Conservation (phyloP, 352 stramenopile species). For the Phytophthora idaei region DNA sequence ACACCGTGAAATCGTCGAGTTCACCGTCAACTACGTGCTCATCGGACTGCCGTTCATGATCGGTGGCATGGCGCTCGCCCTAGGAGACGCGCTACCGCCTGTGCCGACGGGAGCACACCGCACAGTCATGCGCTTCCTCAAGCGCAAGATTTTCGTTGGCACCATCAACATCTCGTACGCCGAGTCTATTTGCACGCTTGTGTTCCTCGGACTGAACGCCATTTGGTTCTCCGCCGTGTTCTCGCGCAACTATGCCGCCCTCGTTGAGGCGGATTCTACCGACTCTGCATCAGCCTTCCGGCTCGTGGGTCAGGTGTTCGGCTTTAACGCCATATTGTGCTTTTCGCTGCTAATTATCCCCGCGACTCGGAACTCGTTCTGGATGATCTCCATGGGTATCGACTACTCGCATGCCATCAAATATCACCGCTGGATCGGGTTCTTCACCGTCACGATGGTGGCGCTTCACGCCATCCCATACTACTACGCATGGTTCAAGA, state of each 20-base stretch:
- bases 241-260: constrained; percentile 59
- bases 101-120: constrained; percentile 74
- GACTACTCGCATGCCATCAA: constrained; percentile 89
- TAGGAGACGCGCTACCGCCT: constrained; percentile 70
- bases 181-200: constrained; percentile 66
- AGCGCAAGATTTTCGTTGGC: constrained; percentile 78
- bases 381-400: constrained; percentile 84
- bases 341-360: constrained; percentile 70
- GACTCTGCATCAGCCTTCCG: constrained; percentile 53
- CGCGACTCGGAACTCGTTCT: constrained; percentile 79
- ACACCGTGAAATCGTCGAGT: constrained; percentile 77
- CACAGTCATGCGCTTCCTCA: constrained; percentile 79
- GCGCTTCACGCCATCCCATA: constrained; percentile 71
- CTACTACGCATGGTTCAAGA: constrained; percentile 71
- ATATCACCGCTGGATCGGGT: constrained; percentile 88
- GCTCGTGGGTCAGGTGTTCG: constrained; percentile 64
- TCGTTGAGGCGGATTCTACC: constrained; percentile 54
- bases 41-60: constrained; percentile 80
- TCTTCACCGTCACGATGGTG: constrained; percentile 71
- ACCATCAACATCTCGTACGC: constrained; percentile 82
- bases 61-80: constrained; percentile 64
- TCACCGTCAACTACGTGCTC: constrained; percentile 71
- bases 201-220: constrained; percentile 79
- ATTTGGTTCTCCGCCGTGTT: constrained; percentile 86
- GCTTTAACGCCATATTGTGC: constrained; percentile 78